Evolutionary conservation across 2,329 filamentous ascomycete species (phyloP).

Genomic region (Diaporthe citrichinensis): DNA sequence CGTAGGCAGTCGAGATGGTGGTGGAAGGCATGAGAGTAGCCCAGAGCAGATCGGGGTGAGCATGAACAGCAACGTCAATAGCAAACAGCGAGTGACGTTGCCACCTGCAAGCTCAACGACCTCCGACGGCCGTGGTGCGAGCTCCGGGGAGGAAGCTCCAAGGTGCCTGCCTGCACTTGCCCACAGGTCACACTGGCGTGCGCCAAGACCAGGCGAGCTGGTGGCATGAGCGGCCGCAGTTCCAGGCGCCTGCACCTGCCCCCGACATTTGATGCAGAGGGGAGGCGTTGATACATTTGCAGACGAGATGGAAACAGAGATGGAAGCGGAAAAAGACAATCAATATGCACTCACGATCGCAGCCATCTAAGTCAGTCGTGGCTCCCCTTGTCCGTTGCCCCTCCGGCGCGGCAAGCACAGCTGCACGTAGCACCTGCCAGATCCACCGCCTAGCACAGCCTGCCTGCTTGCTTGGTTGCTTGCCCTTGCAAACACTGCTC

Average conservation of each 20-base stretch:
- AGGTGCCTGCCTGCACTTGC: slow-evolving; percentile 28
- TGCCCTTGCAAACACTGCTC: not conserved
- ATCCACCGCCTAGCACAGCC: slow-evolving; percentile 20
- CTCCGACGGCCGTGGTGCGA: not conserved
- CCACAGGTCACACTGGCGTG: slow-evolving; percentile 4
- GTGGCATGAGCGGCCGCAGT: slow-evolving; percentile 11
- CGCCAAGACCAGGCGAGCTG: slow-evolving; percentile 26
- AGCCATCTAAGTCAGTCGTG: slow-evolving; percentile 36
- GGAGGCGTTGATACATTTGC: not conserved
- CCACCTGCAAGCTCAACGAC: slow-evolving; percentile 11
- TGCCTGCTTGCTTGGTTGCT: not conserved
- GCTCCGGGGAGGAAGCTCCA: not conserved
- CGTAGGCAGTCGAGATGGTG: slow-evolving; percentile 9
- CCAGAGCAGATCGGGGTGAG: not conserved
- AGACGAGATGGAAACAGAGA: not conserved
- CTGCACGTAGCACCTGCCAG: slow-evolving; percentile 27
- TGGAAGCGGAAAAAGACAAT: not conserved
- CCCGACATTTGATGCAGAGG: not conserved
- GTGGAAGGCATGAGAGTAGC: not conserved
- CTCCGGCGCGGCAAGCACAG: slow-evolving; percentile 14
- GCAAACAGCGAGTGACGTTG: slow-evolving; percentile 26
- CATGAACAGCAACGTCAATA: not conserved
- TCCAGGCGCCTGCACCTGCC: not conserved
- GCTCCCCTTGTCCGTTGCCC: slow-evolving; percentile 26
- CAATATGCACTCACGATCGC: slow-evolving; percentile 37